Evolutionary conservation across 2,329 filamentous ascomycete genomes (phyloP).

Genomic region (Hymenoscyphus linearis): DNA sequence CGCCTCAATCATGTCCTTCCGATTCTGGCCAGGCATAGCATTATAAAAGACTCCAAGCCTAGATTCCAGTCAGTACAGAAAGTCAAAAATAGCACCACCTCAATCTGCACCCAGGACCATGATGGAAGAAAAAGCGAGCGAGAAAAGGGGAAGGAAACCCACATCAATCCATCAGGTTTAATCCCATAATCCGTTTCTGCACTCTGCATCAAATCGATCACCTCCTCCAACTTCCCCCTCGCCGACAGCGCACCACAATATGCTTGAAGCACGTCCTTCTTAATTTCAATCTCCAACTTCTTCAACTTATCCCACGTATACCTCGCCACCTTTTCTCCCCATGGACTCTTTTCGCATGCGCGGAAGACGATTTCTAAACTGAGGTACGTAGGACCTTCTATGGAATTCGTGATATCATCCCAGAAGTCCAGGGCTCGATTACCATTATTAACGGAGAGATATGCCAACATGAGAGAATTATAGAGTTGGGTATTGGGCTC

Average conservation of each 20-base stretch:
- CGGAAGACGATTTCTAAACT: conserved; percentile 78
- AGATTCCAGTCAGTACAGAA: conserved; percentile 8
- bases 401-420: conserved; percentile 73
- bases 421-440: conserved; percentile 71
- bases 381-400: conserved; percentile 80
- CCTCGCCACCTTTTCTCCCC: conserved; percentile 54
- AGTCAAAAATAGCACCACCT: not conserved
- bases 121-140: not conserved
- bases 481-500: conserved; percentile 70
- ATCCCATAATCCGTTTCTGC: conserved; percentile 63
- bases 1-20: conserved; percentile 64
- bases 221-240: conserved; percentile 65
- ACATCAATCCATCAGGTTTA: conserved; percentile 66
- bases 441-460: conserved; percentile 63
- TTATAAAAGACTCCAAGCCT: conserved; percentile 76
- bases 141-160: conserved; percentile 37
- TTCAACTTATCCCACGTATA: conserved; percentile 67
- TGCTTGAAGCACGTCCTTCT: conserved; percentile 65
- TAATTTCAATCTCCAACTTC: conserved; percentile 73
- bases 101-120: too few relatives aligned
- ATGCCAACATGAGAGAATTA: conserved; percentile 84
- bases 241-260: conserved; percentile 74
- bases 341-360: conserved; percentile 61
- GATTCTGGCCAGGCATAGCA: conserved; percentile 57
- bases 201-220: conserved; percentile 58